Percentiles rank a stretch among this genome's conserved stretches.
phyloP scores from a whole-genome alignment of 805 yeast species.

The Myxozyma geophila region DNA sequence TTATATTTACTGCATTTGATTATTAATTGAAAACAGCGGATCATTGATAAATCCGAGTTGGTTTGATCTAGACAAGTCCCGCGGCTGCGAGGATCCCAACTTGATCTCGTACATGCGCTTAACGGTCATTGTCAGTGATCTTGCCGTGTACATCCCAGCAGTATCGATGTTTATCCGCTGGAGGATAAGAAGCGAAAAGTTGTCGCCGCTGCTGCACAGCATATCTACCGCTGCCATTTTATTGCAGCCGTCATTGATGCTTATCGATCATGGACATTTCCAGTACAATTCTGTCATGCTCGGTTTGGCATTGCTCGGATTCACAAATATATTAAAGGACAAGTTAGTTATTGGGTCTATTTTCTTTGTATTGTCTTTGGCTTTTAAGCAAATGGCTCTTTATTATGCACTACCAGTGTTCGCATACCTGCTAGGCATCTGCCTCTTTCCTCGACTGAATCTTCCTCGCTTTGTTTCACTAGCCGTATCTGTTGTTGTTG shows the following conservation, averaged over 20 bases:
- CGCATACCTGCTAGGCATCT: constrained; percentile 69
- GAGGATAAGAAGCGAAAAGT: constrained; percentile 62
- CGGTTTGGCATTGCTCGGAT: constrained; percentile 73
- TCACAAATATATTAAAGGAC: constrained; percentile 67
- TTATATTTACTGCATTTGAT: background rate
- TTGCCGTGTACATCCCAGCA: constrained; percentile 76
- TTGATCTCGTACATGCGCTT: constrained; percentile 85
- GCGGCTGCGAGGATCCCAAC: constrained; percentile 72
- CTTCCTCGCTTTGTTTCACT: constrained; percentile 64
- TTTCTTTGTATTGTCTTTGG: constrained; percentile 74
- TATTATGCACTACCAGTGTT: constrained; percentile 91
- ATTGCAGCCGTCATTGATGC: constrained; percentile 77
- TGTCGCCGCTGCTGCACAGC: constrained; percentile 45
- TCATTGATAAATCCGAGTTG: constrained; percentile 63
- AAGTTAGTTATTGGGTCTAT: constrained; percentile 70
- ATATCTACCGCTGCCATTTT: constrained; percentile 62
- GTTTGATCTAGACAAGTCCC: constrained; percentile 73
- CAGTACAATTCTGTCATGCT: constrained; percentile 95
- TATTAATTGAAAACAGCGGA: constrained; percentile 54
- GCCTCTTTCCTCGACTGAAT: constrained; percentile 53
- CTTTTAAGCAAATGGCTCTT: constrained; percentile 94
- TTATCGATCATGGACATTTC: constrained; percentile 96
- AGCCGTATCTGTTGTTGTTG: constrained; percentile 62
- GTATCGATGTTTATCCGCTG: constrained; percentile 71
- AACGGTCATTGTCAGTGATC: constrained; percentile 76